These are phyloP conservation scores for Aurifilum marmelostoma DNA, from an alignment of 2,329 filamentous ascomycete genomes.

Conservation along the genomic window DNA sequence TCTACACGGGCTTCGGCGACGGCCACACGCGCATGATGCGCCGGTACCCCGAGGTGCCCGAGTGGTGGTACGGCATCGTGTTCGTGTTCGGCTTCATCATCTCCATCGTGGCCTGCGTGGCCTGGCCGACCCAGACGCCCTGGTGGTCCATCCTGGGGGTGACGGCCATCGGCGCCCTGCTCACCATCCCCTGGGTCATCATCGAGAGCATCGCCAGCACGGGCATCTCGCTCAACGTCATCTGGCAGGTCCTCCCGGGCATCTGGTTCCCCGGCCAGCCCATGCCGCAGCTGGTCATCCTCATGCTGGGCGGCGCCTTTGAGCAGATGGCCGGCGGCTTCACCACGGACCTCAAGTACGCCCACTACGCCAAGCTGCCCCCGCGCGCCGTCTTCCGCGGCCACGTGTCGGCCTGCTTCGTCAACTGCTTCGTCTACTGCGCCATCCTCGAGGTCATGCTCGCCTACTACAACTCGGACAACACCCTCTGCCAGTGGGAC, in stretches of 20 bases:
- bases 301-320: constrained; percentile 49
- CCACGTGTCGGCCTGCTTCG: constrained; percentile 57
- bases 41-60: constrained; percentile 49
- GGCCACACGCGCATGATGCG: constrained; percentile 53
- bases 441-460: constrained; percentile 58
- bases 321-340: constrained; percentile 45
- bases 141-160: constrained; percentile 57
- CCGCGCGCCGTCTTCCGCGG: constrained; percentile 62
- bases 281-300: constrained; percentile 52
- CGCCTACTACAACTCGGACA: constrained; percentile 48
- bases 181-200: constrained; percentile 51
- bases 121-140: constrained; percentile 49
- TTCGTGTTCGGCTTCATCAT: constrained; percentile 36
- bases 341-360: constrained; percentile 40
- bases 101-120: constrained; percentile 40
- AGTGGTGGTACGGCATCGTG: constrained; percentile 51
- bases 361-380: constrained; percentile 61
- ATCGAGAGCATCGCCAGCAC: constrained; percentile 45
- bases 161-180: constrained; percentile 48
- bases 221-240: constrained; percentile 52
- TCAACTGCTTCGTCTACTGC: constrained; percentile 44
- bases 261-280: constrained; percentile 47
- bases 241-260: constrained; percentile 53
- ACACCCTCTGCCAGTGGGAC: constrained; percentile 51
- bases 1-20: constrained; percentile 35